Conservation (phyloP, 768 basidiomycete species). For the Goffeauzyma gilvescens region DNA sequence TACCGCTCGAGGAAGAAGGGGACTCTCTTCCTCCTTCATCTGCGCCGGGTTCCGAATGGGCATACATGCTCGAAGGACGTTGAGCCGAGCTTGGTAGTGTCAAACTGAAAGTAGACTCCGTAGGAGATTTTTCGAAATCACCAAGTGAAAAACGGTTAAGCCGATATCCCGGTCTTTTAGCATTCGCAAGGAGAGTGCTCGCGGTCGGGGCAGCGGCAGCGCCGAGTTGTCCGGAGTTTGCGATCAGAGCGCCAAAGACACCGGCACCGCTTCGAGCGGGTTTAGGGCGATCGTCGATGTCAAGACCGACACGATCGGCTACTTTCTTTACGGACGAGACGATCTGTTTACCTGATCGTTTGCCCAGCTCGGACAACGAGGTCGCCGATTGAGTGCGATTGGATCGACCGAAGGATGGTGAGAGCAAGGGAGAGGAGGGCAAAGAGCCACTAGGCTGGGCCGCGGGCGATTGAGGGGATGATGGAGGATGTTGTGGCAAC, state of each 20-base stretch:
- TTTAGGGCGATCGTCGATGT: slow-evolving; percentile 27
- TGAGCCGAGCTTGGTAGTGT: no score
- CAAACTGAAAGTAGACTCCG: no score
- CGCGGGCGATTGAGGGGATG: no score
- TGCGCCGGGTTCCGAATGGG: slow-evolving; percentile 1
- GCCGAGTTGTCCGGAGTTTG: slow-evolving; percentile 46
- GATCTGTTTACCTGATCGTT: no score
- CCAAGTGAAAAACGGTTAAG: slow-evolving; percentile 40
- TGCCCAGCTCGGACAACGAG: no score
- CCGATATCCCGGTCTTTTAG: slow-evolving; percentile 47
- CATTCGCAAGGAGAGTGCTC: slow-evolving; percentile 41
- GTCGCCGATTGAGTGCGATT: no score
- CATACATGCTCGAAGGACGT: no score
- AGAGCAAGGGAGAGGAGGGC: no score
- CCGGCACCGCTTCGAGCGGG: slow-evolving; percentile 41
- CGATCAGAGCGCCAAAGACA: slow-evolving; percentile 53
- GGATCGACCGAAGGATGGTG: no score
- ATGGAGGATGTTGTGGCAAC: no score
- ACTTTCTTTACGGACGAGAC: slow-evolving; percentile 7
- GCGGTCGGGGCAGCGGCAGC: slow-evolving; percentile 34
- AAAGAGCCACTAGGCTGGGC: no score
- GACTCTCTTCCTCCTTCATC: slow-evolving; percentile 1
- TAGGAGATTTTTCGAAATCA: slow-evolving; percentile 7
- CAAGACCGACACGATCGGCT: slow-evolving; percentile 11
- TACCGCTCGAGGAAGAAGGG: slow-evolving; percentile 4